Conservation (phyloP, 805 yeast genomes). For the Ogataea naganishii region DNA sequence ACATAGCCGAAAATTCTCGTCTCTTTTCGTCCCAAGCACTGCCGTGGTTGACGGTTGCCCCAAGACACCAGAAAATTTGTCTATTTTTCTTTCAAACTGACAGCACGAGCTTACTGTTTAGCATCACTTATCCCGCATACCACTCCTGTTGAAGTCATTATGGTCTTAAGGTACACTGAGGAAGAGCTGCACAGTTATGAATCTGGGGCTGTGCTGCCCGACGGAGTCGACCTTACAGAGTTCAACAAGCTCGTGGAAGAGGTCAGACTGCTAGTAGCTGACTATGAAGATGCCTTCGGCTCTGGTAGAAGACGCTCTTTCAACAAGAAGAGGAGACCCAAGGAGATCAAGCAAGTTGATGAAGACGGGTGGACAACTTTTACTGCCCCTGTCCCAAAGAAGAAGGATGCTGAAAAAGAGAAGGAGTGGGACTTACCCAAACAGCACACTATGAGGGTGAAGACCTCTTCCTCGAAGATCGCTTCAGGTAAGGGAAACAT, state of each 20-base stretch:
- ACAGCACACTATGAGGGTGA: constrained; percentile 44
- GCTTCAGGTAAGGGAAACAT: constrained; percentile 61
- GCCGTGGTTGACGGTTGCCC: constrained; percentile 17
- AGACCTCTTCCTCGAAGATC: constrained; percentile 68
- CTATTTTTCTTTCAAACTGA: neutral
- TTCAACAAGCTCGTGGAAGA: constrained; percentile 60
- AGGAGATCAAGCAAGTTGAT: constrained; percentile 47
- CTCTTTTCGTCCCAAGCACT: too few species aligned
- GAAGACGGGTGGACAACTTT: constrained; percentile 81
- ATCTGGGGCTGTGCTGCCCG: constrained; percentile 49
- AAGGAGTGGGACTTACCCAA: constrained; percentile 37
- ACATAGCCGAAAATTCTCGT: too few species aligned
- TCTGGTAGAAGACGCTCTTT: constrained; percentile 61
- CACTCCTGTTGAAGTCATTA: constrained; percentile 4
- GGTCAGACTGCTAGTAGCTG: constrained; percentile 37
- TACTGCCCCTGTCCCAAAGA: constrained; percentile 33
- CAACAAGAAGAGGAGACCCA: constrained; percentile 41
- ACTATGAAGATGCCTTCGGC: constrained; percentile 22
- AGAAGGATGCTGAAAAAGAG: constrained; percentile 35
- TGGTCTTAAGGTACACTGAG: constrained; percentile 57
- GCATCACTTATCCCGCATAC: constrained; percentile 1
- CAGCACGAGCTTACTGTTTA: too few species aligned
- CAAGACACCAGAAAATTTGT: constrained; percentile 4
- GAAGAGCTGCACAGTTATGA: constrained; percentile 57
- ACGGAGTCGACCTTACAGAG: constrained; percentile 53